Percentiles rank a stretch among this genome's conserved stretches.
These are phyloP conservation scores for Fusarium euwallaceae DNA, from an alignment of 2,329 filamentous ascomycete genomes.

Conservation along the genomic window DNA sequence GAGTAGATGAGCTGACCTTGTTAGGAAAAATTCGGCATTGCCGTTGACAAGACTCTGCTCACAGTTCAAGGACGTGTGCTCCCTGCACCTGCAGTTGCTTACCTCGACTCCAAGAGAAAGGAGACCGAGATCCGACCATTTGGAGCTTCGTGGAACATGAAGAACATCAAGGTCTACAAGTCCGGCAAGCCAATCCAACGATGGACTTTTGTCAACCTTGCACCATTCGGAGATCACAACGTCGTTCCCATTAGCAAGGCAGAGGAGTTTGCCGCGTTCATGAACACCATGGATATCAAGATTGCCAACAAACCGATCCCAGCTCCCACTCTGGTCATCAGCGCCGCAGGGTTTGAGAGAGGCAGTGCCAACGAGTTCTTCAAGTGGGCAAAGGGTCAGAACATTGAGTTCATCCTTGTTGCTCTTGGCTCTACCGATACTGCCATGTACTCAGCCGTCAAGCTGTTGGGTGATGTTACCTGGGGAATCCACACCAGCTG, in stretches of 20 bases:
- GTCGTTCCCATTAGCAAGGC: conserved; percentile 43
- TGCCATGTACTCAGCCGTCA: conserved; percentile 74
- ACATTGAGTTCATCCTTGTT: conserved; percentile 68
- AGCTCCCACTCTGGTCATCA: conserved; percentile 19
- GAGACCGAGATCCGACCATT: conserved; percentile 49
- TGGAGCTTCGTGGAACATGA: conserved; percentile 80
- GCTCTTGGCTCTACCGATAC: conserved; percentile 68
- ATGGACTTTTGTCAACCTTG: conserved; percentile 66
- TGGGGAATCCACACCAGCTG: conserved; percentile 79
- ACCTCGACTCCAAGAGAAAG: conserved; percentile 54
- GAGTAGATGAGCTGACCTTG: conserved; percentile 20
- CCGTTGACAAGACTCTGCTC: conserved; percentile 71
- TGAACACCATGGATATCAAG: conserved; percentile 56
- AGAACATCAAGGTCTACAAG: conserved; percentile 66
- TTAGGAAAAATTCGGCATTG: conserved; percentile 70
- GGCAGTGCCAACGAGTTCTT: conserved; percentile 50
- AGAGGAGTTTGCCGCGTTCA: conserved; percentile 52
- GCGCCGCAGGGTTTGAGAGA: conserved; percentile 10
- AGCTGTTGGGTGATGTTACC: conserved; percentile 75
- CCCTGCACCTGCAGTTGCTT: conserved; percentile 69
- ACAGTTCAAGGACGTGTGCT: conserved; percentile 81
- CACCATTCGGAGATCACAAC: conserved; percentile 2
- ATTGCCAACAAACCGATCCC: conserved; percentile 47
- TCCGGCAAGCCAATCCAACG: conserved; percentile 59
- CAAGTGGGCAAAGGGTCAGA: conserved; percentile 44